Percentiles rank a stretch among this genome's conserved stretches.
Conservation (phyloP, 192 early-diverging fungal genomes). For the Ramicandelaber brevisporus region DNA sequence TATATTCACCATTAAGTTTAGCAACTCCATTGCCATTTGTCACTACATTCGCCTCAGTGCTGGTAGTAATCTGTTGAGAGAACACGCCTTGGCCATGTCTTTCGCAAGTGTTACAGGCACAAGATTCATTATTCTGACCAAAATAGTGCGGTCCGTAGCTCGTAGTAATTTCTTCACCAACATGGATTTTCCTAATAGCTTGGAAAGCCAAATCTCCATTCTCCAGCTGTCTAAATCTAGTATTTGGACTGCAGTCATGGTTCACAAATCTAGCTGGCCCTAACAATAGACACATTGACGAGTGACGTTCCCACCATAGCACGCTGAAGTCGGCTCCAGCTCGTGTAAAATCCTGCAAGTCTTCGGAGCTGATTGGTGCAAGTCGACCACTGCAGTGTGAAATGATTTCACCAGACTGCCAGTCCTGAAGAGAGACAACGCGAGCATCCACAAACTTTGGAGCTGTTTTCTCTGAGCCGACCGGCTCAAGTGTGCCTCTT, state of each 20-base stretch:
- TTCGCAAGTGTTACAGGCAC: constrained; percentile 49
- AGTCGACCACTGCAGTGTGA: too few species aligned
- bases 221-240: constrained; percentile 14
- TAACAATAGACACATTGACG: constrained; percentile 28
- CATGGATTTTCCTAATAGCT: constrained; percentile 27
- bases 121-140: constrained; percentile 34
- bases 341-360: too few species aligned
- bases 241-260: constrained; percentile 46
- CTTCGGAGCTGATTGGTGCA: too few species aligned
- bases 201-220: constrained; percentile 31
- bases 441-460: too few species aligned
- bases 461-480: too few species aligned
- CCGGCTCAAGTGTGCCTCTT: too few species aligned
- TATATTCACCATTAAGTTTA: too few species aligned
- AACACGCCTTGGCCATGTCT: constrained; percentile 18
- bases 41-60: too few species aligned
- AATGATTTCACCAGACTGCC: too few species aligned
- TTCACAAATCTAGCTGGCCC: constrained; percentile 53
- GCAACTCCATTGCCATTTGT: too few species aligned
- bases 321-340: constrained; percentile 28
- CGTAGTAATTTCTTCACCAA: constrained; percentile 45
- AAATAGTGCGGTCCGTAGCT: constrained; percentile 43
- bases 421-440: too few species aligned
- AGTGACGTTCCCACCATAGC: constrained; percentile 28
- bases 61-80: too few species aligned